phyloP scores from a whole-genome alignment of 1,284 basidiomycete species.

The Ganoderma boninense region DNA sequence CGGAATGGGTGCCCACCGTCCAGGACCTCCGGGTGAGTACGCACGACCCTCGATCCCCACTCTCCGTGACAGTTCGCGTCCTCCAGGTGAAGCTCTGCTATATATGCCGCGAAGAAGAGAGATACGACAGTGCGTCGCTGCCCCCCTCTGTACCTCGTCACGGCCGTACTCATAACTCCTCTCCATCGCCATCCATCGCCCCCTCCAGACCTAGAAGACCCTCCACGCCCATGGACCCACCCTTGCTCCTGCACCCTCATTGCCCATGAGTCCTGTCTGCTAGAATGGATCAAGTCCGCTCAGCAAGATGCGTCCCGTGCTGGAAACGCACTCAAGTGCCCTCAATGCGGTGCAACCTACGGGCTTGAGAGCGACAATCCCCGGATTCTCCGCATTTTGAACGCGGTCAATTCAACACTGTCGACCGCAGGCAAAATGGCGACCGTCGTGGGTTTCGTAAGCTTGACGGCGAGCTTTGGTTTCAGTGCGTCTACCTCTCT shows the following conservation, averaged over 20 bases:
- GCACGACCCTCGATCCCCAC: background rate
- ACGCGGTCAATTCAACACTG: slow-evolving; percentile 56
- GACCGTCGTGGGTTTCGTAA: slow-evolving; percentile 54
- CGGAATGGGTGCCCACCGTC: slow-evolving; percentile 40
- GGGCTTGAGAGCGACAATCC: slow-evolving; percentile 72
- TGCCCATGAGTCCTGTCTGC: slow-evolving; percentile 79
- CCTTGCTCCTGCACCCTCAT: slow-evolving; percentile 82
- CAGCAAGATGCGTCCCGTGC: slow-evolving; percentile 61
- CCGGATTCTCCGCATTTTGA: slow-evolving; percentile 55
- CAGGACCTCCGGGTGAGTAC: slow-evolving; percentile 53
- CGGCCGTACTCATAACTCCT: background rate
- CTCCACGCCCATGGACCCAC: slow-evolving; percentile 72
- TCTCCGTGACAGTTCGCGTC: background rate
- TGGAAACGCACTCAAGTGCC: slow-evolving; percentile 76
- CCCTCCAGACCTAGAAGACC: slow-evolving; percentile 50
- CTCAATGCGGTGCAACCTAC: slow-evolving; percentile 76
- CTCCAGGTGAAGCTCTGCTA: slow-evolving; percentile 78
- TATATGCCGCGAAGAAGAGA: slow-evolving; percentile 80
- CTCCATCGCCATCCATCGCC: background rate
- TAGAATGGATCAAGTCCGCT: slow-evolving; percentile 78
- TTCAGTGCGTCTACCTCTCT: slow-evolving; percentile 44
- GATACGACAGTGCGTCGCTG: slow-evolving; percentile 54
- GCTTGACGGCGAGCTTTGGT: slow-evolving; percentile 51
- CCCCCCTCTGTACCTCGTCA: background rate
- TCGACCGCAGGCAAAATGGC: slow-evolving; percentile 58